These are phyloP conservation scores for Monosporascus sp. DNA, from an alignment of 2,329 filamentous ascomycete genomes.

Conservation along the genomic window DNA sequence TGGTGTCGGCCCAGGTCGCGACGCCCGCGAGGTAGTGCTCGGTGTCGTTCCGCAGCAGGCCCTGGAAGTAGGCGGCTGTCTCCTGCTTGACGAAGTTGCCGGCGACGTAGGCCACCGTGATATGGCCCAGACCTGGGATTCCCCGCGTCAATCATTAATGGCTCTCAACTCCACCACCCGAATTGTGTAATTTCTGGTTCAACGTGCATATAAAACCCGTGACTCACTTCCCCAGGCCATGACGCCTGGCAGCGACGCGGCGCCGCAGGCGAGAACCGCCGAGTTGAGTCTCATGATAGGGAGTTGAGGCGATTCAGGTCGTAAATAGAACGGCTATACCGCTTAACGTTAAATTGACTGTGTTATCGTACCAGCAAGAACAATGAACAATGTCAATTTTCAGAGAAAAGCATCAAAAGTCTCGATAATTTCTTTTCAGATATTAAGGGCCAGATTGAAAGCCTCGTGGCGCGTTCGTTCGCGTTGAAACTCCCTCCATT, in stretches of 20 bases:
- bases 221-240: slow-evolving; percentile 38
- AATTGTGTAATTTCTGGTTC: not conserved
- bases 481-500: not conserved
- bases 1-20: slow-evolving; percentile 63
- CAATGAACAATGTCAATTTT: no score
- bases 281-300: slow-evolving; percentile 24
- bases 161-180: not conserved
- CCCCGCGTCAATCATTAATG: slow-evolving; percentile 5
- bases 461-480: not conserved
- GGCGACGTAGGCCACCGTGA: slow-evolving; percentile 60
- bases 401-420: no score
- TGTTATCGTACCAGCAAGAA: no score
- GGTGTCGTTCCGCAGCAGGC: slow-evolving; percentile 48
- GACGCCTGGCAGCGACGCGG: slow-evolving; percentile 27
- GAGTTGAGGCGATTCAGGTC: not conserved
- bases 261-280: slow-evolving; percentile 21
- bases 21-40: slow-evolving; percentile 56
- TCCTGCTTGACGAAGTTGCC: slow-evolving; percentile 52
- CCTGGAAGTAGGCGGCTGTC: slow-evolving; percentile 53
- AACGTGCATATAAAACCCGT: not conserved
- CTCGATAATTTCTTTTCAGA: not conserved
- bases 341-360: no score
- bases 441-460: not conserved
- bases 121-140: slow-evolving; percentile 55
- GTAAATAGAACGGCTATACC: no score